These are phyloP conservation scores for Panicum virgatum DNA, from an alignment of 202 grass and related monocot genomes.

Conservation along the genomic window DNA sequence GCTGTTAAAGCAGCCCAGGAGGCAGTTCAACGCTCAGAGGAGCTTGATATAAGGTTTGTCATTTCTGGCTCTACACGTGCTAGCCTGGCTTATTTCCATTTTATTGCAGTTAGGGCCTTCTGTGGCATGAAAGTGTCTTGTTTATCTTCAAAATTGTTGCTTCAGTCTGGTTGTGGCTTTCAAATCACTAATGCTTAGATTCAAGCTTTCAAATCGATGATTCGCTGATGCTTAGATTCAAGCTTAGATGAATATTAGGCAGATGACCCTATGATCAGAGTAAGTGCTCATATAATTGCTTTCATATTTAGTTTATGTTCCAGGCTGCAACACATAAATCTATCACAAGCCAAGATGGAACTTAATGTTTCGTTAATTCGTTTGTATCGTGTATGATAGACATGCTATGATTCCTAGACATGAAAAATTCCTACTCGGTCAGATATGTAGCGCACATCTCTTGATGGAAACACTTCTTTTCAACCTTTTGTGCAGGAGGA, in stretches of 20 bases:
- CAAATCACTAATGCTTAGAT: too few species aligned
- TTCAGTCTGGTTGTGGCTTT: neutral
- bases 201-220: too few species aligned
- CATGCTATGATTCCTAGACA: neutral
- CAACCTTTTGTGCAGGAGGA: constrained; percentile 67
- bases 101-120: constrained; percentile 3
- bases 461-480: constrained; percentile 10
- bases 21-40: constrained; percentile 84
- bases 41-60: constrained; percentile 93
- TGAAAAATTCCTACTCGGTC: neutral
- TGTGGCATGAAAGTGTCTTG: neutral
- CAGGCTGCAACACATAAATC: neutral
- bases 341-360: neutral
- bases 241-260: neutral
- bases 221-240: neutral
- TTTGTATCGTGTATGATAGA: neutral
- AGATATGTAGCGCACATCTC: neutral
- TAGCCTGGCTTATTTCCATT: neutral
- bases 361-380: neutral
- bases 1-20: constrained; percentile 99
- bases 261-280: neutral
- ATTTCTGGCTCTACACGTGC: neutral
- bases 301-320: neutral
- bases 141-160: neutral
- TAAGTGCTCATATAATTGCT: neutral